Base-by-base conservation (phyloP, 139 green algal species). In the Asterochloris erici region DNA sequence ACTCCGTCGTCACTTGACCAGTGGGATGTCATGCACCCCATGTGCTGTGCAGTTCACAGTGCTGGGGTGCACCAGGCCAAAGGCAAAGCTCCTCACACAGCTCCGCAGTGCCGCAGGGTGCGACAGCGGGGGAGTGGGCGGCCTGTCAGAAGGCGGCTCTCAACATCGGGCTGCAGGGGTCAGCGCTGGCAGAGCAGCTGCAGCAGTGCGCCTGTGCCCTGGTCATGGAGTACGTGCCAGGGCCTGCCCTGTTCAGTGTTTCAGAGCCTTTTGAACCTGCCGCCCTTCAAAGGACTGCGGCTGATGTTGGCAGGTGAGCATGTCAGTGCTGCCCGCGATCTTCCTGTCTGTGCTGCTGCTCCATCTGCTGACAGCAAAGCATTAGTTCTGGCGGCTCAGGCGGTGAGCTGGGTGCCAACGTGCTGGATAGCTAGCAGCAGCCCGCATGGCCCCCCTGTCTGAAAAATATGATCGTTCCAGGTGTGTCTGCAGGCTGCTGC, bases 201-300 rank as follows among this genome's bases (percentile, higher is more conserved):
- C 27, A 23, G 14, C 78, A 73, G 12, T 63, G 64, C 84, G 81
- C 84, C 10, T 94, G 90, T 76, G 84, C 89, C 47, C 87, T 96
- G 83, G 83, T 96, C 54, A 93, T 96, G 89, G 93, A 96, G 81
- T 96, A 88, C 74, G 80, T 94, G 0, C 87, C 88, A 0, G 93
- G 93, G 0, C 9, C 27, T 38, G 77, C 63, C 28, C 84, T 96
- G 73, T 75, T 93, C 47, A 74, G 87, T 63, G 79, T 70, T 69
- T 29, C 63, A 0, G 71, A 89, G 19, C 90, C 90, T 4, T 91
- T 93, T 79, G 1, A 80, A 64, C 17, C 71, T 10, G 70, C 47
- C 19, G n/a, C 47, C 12, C 24, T 84, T 10, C 74, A 68, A 14
- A 77, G 84, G 9, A 90, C 89, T 2, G 84, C 84, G 13, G 74